phyloP scores from a whole-genome alignment of 2,329 filamentous ascomycete species.

The Monosporascus ibericus region DNA sequence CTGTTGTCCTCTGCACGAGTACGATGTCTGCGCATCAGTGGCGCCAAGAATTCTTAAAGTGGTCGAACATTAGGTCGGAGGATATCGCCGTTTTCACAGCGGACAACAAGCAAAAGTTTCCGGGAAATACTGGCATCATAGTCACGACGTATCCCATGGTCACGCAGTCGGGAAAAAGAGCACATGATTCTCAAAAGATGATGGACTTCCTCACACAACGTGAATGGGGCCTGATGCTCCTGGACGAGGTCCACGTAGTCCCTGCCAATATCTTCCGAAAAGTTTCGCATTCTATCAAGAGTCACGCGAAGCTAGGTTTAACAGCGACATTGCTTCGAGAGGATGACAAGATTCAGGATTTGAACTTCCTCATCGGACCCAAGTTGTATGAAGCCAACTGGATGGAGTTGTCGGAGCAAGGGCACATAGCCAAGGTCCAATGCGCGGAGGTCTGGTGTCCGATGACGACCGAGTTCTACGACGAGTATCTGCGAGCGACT shows the following conservation, averaged over 20 bases:
- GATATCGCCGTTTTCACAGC: slow-evolving; percentile 95
- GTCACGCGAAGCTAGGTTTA: slow-evolving; percentile 89
- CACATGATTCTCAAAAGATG: slow-evolving; percentile 92
- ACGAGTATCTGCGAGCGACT: slow-evolving; percentile 67
- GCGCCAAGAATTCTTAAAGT: slow-evolving; percentile 93
- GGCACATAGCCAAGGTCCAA: slow-evolving; percentile 93
- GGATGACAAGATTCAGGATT: slow-evolving; percentile 95
- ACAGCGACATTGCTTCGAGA: slow-evolving; percentile 92
- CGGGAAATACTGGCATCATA: slow-evolving; percentile 87
- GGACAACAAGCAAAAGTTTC: slow-evolving; percentile 79
- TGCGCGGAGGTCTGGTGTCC: slow-evolving; percentile 99
- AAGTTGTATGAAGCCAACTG: slow-evolving; percentile 98
- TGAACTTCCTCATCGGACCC: slow-evolving; percentile 95
- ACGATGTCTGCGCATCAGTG: slow-evolving; percentile 98
- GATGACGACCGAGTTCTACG: slow-evolving; percentile 98
- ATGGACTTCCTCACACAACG: slow-evolving; percentile 86
- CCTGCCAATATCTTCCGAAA: slow-evolving; percentile 94
- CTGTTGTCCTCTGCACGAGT: slow-evolving; percentile 91
- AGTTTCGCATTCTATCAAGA: slow-evolving; percentile 87
- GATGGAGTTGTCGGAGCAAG: slow-evolving; percentile 97
- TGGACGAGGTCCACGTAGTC: slow-evolving; percentile 97
- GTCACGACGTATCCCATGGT: slow-evolving; percentile 99
- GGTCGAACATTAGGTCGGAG: slow-evolving; percentile 91
- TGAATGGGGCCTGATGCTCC: slow-evolving; percentile 95
- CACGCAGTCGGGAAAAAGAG: slow-evolving; percentile 79